These are phyloP conservation scores for Acer negundo DNA, from an alignment of 345 rosid genomes.

Conservation along the genomic window DNA sequence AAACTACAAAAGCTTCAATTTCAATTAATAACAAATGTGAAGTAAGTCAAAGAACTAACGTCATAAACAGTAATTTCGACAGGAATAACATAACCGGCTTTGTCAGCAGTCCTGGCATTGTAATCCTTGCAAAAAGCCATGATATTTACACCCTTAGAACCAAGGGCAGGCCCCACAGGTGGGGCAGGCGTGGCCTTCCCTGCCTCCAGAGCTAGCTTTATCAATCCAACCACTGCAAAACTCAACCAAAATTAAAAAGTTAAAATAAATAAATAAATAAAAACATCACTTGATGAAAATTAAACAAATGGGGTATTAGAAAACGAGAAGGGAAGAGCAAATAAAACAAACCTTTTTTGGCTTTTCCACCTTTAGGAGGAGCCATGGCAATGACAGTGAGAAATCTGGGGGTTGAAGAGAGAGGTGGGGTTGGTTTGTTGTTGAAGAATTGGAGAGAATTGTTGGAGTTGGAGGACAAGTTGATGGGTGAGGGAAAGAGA, in stretches of 20 bases:
- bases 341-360: constrained; percentile 68
- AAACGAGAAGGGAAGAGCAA: neutral
- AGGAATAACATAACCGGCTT: constrained; percentile 90
- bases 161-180: constrained; percentile 93
- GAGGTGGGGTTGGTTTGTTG: constrained; percentile 44
- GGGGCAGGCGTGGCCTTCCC: constrained; percentile 98
- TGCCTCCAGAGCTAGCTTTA: constrained; percentile 91
- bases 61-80: constrained; percentile 94
- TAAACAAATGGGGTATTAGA: neutral
- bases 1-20: neutral
- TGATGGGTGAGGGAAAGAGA: constrained; percentile 34
- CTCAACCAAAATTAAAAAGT: neutral
- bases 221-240: constrained; percentile 63
- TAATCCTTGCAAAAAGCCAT: constrained; percentile 97
- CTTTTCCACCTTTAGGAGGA: constrained; percentile 86
- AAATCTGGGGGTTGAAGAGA: constrained; percentile 53
- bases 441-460: constrained; percentile 51
- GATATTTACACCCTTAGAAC: constrained; percentile 85
- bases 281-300: neutral
- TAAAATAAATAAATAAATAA: neutral
- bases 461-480: constrained; percentile 52
- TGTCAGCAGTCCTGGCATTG: constrained; percentile 95
- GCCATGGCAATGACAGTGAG: constrained; percentile 91
- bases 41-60: constrained; percentile 41
- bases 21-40: neutral